Conservation (phyloP, 225 moss, liverwort and hornwort species). For the Antitrichia curtipendula region DNA sequence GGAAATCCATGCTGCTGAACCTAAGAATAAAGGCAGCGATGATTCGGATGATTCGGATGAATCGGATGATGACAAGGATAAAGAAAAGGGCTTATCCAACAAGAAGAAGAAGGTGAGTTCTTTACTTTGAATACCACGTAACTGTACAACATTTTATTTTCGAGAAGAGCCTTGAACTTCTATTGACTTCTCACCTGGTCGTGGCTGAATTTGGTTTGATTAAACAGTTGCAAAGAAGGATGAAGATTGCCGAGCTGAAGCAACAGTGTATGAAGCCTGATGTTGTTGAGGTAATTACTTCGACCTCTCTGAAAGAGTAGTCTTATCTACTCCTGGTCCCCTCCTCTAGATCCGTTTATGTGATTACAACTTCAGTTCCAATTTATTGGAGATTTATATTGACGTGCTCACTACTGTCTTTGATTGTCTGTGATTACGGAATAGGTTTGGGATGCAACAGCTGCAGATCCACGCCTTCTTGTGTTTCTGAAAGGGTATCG, state of each 20-base stretch:
- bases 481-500: slow-evolving; percentile 97
- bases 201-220: not conserved
- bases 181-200: not conserved
- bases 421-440: not conserved
- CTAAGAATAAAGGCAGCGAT: slow-evolving; percentile 66
- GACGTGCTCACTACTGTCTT: not conserved
- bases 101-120: slow-evolving; percentile 87
- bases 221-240: slow-evolving; percentile 81
- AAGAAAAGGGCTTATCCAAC: slow-evolving; percentile 82
- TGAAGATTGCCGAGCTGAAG: slow-evolving; percentile 99
- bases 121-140: not conserved
- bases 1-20: slow-evolving; percentile 27
- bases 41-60: slow-evolving; percentile 76
- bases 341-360: not conserved
- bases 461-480: slow-evolving; percentile 92
- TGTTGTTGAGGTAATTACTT: slow-evolving; percentile 74
- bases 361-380: not conserved
- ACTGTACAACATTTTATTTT: not conserved
- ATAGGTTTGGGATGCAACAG: slow-evolving; percentile 99
- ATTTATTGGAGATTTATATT: not conserved
- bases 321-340: not conserved
- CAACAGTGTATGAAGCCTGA: slow-evolving; percentile 98
- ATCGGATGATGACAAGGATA: slow-evolving; percentile 44
- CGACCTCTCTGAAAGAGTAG: not conserved
- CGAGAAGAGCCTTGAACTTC: not conserved